Conservation (phyloP, 148 eudicot species). For the Rhododendron molle region DNA sequence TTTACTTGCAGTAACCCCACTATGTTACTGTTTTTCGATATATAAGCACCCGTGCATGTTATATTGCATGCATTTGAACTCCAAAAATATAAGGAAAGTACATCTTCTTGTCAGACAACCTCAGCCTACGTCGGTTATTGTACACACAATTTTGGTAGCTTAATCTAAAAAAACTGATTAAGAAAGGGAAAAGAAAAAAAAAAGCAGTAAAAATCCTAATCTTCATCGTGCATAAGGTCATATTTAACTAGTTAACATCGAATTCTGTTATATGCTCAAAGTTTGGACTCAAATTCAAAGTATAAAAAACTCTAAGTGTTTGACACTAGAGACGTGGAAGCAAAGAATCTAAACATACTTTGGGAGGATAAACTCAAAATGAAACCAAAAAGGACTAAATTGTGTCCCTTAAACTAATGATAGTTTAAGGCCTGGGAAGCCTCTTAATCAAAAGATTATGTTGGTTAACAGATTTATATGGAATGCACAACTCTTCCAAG, state of each 20-base stretch:
- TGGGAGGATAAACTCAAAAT: neutral
- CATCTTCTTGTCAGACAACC: neutral
- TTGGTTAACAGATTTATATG: neutral
- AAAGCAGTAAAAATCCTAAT: neutral
- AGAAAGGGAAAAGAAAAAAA: neutral
- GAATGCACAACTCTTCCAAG: neutral
- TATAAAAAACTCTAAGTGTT: neutral
- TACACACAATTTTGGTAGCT: neutral
- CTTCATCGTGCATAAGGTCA: neutral
- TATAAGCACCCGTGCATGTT: neutral
- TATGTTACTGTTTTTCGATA: neutral
- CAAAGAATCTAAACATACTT: neutral
- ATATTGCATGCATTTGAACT: neutral
- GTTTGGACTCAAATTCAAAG: neutral
- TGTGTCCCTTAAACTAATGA: neutral
- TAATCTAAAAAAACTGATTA: neutral
- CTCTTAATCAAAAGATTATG: neutral
- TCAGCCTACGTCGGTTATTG: neutral
- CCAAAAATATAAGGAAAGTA: neutral
- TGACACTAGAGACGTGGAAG: neutral
- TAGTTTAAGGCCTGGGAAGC: neutral
- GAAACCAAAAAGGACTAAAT: neutral
- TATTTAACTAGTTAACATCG: neutral
- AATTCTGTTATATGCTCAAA: neutral
- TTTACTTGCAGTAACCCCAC: neutral